Evolutionary conservation across 2,329 filamentous ascomycete genomes (phyloP).

Genomic region (Fusarium tupiense): DNA sequence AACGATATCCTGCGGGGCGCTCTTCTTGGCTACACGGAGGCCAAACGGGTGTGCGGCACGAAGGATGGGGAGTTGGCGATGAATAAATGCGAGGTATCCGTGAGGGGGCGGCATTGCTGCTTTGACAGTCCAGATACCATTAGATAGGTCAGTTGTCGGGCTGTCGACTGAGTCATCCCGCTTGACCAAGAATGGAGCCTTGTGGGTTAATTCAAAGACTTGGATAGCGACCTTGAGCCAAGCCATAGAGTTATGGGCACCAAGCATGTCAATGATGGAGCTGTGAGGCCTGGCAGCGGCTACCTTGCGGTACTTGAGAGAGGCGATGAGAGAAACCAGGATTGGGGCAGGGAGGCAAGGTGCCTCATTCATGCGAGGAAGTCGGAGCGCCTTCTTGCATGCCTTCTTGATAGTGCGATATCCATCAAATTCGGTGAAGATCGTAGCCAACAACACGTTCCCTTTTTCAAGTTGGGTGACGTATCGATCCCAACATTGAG

Average conservation of each 20-base stretch:
- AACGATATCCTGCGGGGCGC: no score
- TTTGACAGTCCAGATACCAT: neutral
- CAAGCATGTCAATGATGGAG: neutral
- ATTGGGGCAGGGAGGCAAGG: neutral
- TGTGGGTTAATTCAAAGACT: neutral
- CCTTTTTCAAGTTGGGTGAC: neutral
- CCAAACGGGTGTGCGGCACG: neutral
- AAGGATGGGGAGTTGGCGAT: neutral
- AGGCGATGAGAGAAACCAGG: neutral
- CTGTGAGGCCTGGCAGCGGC: neutral
- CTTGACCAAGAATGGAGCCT: neutral
- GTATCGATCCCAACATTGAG: neutral
- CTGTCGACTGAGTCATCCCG: neutral
- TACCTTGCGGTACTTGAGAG: neutral
- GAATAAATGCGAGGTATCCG: neutral
- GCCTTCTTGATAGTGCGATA: neutral
- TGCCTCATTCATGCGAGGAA: neutral
- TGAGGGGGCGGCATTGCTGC: neutral
- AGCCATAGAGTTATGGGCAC: neutral
- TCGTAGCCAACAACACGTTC: neutral
- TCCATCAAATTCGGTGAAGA: neutral
- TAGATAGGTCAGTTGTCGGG: neutral
- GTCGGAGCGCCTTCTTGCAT: accelerated
- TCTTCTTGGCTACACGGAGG: no score
- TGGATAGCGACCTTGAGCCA: neutral